phyloP scores from a whole-genome alignment of 2,329 filamentous ascomycete genomes.

The Talaromyces albobiverticillius region DNA sequence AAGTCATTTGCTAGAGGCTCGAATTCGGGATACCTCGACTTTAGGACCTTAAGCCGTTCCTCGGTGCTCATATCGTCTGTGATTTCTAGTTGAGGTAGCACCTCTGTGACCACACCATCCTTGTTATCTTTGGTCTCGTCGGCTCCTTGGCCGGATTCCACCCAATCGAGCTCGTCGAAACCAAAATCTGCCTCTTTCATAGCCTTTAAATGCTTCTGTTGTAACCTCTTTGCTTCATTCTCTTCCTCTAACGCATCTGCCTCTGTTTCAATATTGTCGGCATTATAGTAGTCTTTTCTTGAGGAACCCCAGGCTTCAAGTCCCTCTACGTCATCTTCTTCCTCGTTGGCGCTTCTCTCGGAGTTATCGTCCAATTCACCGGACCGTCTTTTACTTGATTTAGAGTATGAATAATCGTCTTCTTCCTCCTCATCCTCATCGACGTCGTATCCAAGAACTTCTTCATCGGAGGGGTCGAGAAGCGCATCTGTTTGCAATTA shows the following conservation, averaged over 20 bases:
- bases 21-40: conserved; percentile 86
- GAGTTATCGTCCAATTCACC: conserved; percentile 21
- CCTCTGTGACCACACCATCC: conserved; percentile 70
- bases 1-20: conserved; percentile 81
- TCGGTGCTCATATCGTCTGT: conserved; percentile 73
- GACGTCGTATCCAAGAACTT: conserved; percentile 55
- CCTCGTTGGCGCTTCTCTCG: conserved; percentile 38
- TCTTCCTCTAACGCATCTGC: conserved; percentile 86
- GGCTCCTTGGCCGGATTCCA: conserved; percentile 50
- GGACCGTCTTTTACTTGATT: conserved; percentile 21
- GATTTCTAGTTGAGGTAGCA: conserved; percentile 80
- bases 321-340: conserved; percentile 56
- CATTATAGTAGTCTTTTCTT: conserved; percentile 88
- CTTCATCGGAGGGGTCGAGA: conserved; percentile 60
- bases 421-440: conserved; percentile 45
- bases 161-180: conserved; percentile 87
- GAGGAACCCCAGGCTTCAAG: conserved; percentile 81
- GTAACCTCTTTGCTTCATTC: conserved; percentile 78
- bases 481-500: conserved; percentile 48
- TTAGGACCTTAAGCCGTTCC: conserved; percentile 72
- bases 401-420: conserved; percentile 30
- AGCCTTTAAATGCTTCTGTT: conserved; percentile 83
- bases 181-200: conserved; percentile 93
- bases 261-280: conserved; percentile 70
- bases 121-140: conserved; percentile 47